Evolutionary conservation across 495 filamentous ascomycete genomes (phyloP).

Genomic region (Parachaetomium inaequale): DNA sequence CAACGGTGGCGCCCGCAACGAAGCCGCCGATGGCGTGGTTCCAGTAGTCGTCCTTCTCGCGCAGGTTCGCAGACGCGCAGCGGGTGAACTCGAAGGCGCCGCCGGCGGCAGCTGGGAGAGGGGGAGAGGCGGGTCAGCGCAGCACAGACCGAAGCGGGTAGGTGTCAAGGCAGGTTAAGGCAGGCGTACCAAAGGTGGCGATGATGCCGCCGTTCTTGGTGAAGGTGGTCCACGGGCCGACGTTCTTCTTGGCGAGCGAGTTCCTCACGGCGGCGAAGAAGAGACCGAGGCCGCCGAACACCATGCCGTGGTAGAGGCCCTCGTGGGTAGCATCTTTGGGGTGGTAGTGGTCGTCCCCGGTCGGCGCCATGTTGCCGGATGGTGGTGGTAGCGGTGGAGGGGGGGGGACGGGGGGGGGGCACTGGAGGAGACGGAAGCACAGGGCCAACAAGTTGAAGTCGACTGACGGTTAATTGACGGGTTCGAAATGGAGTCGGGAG

Average conservation of each 20-base stretch:
- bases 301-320: slow-evolving; percentile 58
- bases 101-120: slow-evolving; percentile 66
- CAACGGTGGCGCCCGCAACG: slow-evolving; percentile 38
- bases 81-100: slow-evolving; percentile 71
- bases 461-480: slow-evolving; percentile 5
- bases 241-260: slow-evolving; percentile 72
- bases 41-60: slow-evolving; percentile 43
- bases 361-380: slow-evolving; percentile 47
- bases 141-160: neutral
- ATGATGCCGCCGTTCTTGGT: slow-evolving; percentile 50
- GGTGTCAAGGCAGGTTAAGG: neutral
- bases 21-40: slow-evolving; percentile 42
- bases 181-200: slow-evolving; percentile 38
- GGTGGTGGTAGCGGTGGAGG: slow-evolving; percentile 33
- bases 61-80: slow-evolving; percentile 43
- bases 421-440: too few species aligned
- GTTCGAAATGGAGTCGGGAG: slow-evolving; percentile 2
- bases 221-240: slow-evolving; percentile 73
- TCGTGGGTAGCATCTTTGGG: slow-evolving; percentile 73
- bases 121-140: slow-evolving; percentile 28
- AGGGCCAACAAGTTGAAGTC: slow-evolving; percentile 9
- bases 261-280: slow-evolving; percentile 78
- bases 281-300: slow-evolving; percentile 65
- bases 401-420: neutral
- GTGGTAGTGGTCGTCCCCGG: slow-evolving; percentile 54